These are phyloP conservation scores for Pseudocercospora fijiensis DNA, from an alignment of 2,329 filamentous ascomycete species.

Conservation along the genomic window DNA sequence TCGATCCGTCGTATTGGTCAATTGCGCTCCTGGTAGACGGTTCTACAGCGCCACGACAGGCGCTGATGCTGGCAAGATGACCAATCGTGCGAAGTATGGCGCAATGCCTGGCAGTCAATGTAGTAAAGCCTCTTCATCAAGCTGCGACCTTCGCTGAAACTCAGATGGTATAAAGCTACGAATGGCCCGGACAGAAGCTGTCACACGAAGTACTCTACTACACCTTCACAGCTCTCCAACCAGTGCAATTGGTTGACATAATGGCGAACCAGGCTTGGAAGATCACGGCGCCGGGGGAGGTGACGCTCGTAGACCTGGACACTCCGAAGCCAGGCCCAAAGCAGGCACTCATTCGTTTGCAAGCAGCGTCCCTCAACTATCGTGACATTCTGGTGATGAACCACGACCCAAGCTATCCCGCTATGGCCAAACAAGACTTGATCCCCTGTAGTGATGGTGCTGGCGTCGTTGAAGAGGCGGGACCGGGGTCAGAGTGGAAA, in stretches of 20 bases:
- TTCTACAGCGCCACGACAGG: not conserved
- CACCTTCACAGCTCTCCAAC: not conserved
- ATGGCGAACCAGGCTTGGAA: slow-evolving; percentile 32
- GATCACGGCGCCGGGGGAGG: slow-evolving; percentile 22
- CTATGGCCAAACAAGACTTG: slow-evolving; percentile 38
- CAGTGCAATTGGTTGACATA: not conserved
- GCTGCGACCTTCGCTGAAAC: not conserved
- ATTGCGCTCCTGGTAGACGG: not conserved
- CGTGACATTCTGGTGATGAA: slow-evolving; percentile 42
- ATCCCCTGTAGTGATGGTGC: slow-evolving; percentile 70
- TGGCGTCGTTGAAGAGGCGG: slow-evolving; percentile 56
- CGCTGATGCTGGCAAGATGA: not conserved
- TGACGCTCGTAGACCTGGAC: slow-evolving; percentile 21
- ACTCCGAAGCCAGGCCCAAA: slow-evolving; percentile 34
- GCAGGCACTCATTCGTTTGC: slow-evolving; percentile 52
- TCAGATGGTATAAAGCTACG: not conserved
- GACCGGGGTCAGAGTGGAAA: slow-evolving; percentile 40
- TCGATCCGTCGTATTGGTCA: not conserved
- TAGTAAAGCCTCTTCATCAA: not conserved
- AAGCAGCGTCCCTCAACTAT: slow-evolving; percentile 54
- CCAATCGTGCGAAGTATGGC: not conserved
- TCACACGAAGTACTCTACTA: not conserved
- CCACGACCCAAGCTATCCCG: slow-evolving; percentile 24
- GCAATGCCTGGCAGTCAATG: not conserved
- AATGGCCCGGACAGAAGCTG: not conserved